Evolutionary conservation across 768 basidiomycete species (phyloP).

Genomic region (Ephemerocybe angulata): DNA sequence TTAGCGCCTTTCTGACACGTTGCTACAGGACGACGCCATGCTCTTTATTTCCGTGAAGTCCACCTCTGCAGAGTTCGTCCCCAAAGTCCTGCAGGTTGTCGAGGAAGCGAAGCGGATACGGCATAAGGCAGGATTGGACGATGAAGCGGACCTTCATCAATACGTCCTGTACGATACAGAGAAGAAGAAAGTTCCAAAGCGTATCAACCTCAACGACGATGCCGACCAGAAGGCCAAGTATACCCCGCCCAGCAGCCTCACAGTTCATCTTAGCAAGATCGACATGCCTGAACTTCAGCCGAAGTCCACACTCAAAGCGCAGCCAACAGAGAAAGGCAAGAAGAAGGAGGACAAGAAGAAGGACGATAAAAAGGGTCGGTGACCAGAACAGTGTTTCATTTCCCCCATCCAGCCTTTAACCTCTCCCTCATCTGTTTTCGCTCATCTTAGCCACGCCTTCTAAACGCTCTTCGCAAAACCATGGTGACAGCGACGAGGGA

Average conservation of each 20-base stretch:
- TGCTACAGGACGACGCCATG: conserved; percentile 81
- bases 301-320: conserved; percentile 32
- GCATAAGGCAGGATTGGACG: conserved; percentile 34
- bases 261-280: conserved; percentile 81
- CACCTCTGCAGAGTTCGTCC: conserved; percentile 56
- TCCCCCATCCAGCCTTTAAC: conserved; percentile 7
- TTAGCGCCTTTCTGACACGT: not conserved
- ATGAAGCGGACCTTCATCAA: conserved; percentile 64
- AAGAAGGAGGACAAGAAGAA: conserved; percentile 34
- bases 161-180: conserved; percentile 70
- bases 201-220: conserved; percentile 68
- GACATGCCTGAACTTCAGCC: conserved; percentile 81
- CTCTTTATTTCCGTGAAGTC: conserved; percentile 74
- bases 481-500: not conserved
- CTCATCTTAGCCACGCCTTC: not conserved
- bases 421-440: not conserved
- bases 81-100: conserved; percentile 77
- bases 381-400: conserved; percentile 5
- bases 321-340: not conserved
- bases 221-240: conserved; percentile 48
- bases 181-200: conserved; percentile 50
- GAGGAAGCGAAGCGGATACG: conserved; percentile 72
- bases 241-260: conserved; percentile 62
- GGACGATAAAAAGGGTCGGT: conserved; percentile 43
- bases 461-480: not conserved